Evolutionary conservation across 257 asterid genomes (phyloP), one percentile per base, ranked within the genome.

Genomic region (Plantago major): DNA sequence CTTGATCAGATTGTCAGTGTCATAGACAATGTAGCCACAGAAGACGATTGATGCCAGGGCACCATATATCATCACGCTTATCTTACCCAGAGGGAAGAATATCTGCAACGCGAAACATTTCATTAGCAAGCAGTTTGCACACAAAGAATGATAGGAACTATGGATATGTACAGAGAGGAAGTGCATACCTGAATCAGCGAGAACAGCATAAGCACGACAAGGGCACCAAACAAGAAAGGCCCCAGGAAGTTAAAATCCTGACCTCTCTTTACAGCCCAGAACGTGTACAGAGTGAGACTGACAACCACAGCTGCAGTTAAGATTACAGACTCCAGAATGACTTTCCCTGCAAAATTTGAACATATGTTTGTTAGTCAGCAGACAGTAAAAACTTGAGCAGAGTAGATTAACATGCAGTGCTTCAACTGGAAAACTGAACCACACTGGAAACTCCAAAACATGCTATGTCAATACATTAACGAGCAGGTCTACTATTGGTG

Each of bases 181-280:
- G 19, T 55, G 43, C 30, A 17, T 55, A 85, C 99, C 99, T 93
- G 99, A 65, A 93, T 73, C 54, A 93, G 81, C 63, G 95, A 78
- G 52, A 96, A 83, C 79, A 93, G 59, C 22, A 89, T 13, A 81
- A 93, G 79, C 71, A 93, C 68, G 33, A 87, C 60, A 46, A 93
- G 95, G 63, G 95, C 78, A 62, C 97, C 87, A 74, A 93, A 93
- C 86, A 93, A 78, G 79, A 89, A 72, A 64, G 99, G 99, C 26
- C 97, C 99, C 53, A 93, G 78, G 53, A 73, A 93, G 81, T 95
- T 87, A 81, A 93, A 89, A 77, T 93, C 97, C 63, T 89, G 86
- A 72, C 99, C 99, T 84, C 74, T 89, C 84, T 73, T 93, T 30
- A 96, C 69, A 77, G 99, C 99, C 99, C 99, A 93, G 92, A 93